Conservation (phyloP, 352 stramenopile genomes). For the Pythium coloratum region DNA sequence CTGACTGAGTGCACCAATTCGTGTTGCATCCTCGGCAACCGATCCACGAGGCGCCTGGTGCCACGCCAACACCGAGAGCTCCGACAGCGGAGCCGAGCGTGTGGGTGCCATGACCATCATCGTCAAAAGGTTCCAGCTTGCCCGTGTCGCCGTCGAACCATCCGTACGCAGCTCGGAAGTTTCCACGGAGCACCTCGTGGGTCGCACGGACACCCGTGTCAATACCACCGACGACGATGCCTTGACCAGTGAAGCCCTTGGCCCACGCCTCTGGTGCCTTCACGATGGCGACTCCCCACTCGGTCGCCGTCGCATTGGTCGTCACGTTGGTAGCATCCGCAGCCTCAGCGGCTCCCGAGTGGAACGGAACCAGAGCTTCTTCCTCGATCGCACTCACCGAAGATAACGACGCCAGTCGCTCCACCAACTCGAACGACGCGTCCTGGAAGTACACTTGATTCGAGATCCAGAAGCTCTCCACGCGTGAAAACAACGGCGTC, state of each 20-base stretch:
- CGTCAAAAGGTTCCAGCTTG: slow-evolving; percentile 20
- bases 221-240: slow-evolving; percentile 30
- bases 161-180: slow-evolving; percentile 9
- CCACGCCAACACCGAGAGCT: slow-evolving; percentile 4
- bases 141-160: slow-evolving; percentile 24
- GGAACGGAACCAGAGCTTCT: not conserved
- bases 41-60: slow-evolving; percentile 8
- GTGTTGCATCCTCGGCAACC: slow-evolving; percentile 3
- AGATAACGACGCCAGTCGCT: slow-evolving; percentile 12
- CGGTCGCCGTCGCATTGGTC: not conserved
- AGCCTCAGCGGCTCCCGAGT: not conserved
- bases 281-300: slow-evolving; percentile 28
- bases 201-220: slow-evolving; percentile 32
- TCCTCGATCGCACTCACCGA: not conserved
- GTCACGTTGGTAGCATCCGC: not conserved
- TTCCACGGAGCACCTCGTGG: slow-evolving; percentile 21
- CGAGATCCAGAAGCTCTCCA: slow-evolving; percentile 7
- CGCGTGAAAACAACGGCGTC: not conserved
- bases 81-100: slow-evolving; percentile 3
- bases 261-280: slow-evolving; percentile 24
- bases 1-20: slow-evolving; percentile 15
- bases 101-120: slow-evolving; percentile 21
- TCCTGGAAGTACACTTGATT: slow-evolving; percentile 8
- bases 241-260: slow-evolving; percentile 23
- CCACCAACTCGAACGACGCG: slow-evolving; percentile 1